Percentiles rank a stretch among this genome's conserved stretches.
Conservation (phyloP, 164 flowering plant species). For the Sextonia rubra region DNA sequence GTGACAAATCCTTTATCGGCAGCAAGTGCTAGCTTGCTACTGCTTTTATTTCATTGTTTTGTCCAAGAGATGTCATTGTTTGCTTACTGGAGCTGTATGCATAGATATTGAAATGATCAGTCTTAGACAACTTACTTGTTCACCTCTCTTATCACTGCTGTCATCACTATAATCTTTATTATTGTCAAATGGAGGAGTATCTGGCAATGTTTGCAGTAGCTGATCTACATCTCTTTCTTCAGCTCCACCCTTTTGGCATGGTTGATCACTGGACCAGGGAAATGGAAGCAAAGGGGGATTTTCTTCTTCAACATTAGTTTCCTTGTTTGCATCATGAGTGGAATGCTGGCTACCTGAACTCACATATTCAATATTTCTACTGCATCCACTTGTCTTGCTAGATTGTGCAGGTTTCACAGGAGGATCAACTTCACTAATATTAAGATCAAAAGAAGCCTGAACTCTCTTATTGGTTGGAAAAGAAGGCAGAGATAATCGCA, state of each 20-base stretch:
- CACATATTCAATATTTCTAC: neutral
- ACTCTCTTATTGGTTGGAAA: neutral
- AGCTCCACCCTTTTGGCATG: constrained; percentile 9
- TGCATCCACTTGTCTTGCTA: neutral
- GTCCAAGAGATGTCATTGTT: too few relatives aligned
- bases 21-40: neutral
- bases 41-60: neutral
- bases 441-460: constrained; percentile 8
- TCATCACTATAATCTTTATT: constrained; percentile 40
- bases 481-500: neutral
- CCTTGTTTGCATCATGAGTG: neutral
- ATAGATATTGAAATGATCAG: neutral
- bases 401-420: constrained; percentile 1
- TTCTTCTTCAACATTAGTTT: neutral
- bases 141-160: constrained; percentile 27
- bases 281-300: neutral
- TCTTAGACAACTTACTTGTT: constrained; percentile 28
- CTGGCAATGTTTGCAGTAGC: constrained; percentile 25
- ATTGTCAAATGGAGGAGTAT: constrained; percentile 51
- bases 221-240: constrained; percentile 21
- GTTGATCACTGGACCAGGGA: neutral
- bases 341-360: neutral
- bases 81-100: neutral
- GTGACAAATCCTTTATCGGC: neutral
- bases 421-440: neutral